These are phyloP conservation scores for Echinosophora koreensis DNA, from an alignment of 306 rosid genomes.

Conservation along the genomic window DNA sequence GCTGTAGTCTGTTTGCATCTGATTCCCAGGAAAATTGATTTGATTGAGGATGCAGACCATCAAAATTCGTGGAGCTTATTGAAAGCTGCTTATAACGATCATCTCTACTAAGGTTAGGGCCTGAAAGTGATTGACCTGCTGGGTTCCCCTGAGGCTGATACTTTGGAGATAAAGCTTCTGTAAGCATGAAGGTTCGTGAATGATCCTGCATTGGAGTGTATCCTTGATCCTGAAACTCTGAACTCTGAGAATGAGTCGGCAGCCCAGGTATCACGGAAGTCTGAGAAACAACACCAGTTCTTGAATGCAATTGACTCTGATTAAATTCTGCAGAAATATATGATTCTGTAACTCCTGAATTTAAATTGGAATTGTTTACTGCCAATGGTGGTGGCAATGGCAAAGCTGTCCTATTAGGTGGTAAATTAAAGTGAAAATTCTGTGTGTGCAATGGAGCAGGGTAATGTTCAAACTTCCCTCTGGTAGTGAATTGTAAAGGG, in stretches of 20 bases:
- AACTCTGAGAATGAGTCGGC: constrained; percentile 56
- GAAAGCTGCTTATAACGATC: constrained; percentile 54
- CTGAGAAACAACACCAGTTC: constrained; percentile 63
- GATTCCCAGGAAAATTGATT: constrained; percentile 62
- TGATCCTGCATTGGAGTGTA: constrained; percentile 61
- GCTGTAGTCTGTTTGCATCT: constrained; percentile 51
- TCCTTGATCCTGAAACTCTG: constrained; percentile 58
- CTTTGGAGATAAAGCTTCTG: constrained; percentile 60
- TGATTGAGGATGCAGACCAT: constrained; percentile 57
- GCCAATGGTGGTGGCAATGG: constrained; percentile 52
- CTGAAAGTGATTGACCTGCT: constrained; percentile 54
- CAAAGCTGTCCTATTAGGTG: constrained; percentile 66
- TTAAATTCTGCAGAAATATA: constrained; percentile 65
- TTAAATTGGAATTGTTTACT: constrained; percentile 51
- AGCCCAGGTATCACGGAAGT: constrained; percentile 54
- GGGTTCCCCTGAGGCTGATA: constrained; percentile 50
- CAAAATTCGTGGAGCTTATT: constrained; percentile 52
- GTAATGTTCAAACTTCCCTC: constrained; percentile 59
- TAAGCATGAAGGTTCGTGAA: constrained; percentile 50
- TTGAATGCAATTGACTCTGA: constrained; percentile 58
- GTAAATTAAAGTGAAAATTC: constrained; percentile 57
- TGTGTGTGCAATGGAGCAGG: constrained; percentile 56
- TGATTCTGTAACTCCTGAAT: constrained; percentile 52
- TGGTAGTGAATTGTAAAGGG: constrained; percentile 61
- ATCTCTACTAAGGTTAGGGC: constrained; percentile 53